A percentile compares a stretch with the other conserved stretches of the same genome.
These are phyloP conservation scores for Colletotrichum higginsianum DNA, from an alignment of 2,329 filamentous ascomycete genomes.

Conservation along the genomic window DNA sequence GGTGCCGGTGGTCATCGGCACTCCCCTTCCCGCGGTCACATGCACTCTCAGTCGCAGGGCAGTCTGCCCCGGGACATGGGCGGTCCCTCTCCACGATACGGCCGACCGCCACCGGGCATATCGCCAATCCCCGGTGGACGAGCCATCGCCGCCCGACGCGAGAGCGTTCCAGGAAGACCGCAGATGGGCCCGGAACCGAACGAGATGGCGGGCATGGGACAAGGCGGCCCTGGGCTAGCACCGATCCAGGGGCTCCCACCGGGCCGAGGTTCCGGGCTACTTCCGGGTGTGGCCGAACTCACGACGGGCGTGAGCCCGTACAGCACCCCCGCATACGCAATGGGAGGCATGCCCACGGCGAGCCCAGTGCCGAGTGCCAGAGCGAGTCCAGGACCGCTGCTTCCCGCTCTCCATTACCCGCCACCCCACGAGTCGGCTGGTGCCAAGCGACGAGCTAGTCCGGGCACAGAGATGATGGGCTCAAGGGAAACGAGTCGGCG, in stretches of 20 bases:
- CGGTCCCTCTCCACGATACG: conserved; percentile 61
- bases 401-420: conserved; percentile 54
- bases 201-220: conserved; percentile 51
- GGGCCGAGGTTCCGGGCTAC: conserved; percentile 58
- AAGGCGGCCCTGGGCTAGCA: conserved; percentile 61
- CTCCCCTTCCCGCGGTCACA: conserved; percentile 47
- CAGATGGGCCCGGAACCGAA: conserved; percentile 50
- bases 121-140: conserved; percentile 53
- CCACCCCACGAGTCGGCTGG: conserved; percentile 57
- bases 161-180: conserved; percentile 54
- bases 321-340: conserved; percentile 69
- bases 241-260: conserved; percentile 66
- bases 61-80: conserved; percentile 60
- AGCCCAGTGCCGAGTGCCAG: conserved; percentile 56
- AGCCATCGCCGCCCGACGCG: conserved; percentile 58
- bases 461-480: conserved; percentile 53
- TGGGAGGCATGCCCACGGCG: conserved; percentile 54
- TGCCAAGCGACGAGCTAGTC: conserved; percentile 68
- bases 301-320: conserved; percentile 76
- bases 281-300: conserved; percentile 75
- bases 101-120: conserved; percentile 51
- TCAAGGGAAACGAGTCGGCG: conserved; percentile 63
- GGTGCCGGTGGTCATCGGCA: conserved; percentile 32
- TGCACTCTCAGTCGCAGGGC: conserved; percentile 64
- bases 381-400: conserved; percentile 59